Base-by-base conservation (phyloP, 495 filamentous ascomycete genomes). In the Achaetomiella virescens region DNA sequence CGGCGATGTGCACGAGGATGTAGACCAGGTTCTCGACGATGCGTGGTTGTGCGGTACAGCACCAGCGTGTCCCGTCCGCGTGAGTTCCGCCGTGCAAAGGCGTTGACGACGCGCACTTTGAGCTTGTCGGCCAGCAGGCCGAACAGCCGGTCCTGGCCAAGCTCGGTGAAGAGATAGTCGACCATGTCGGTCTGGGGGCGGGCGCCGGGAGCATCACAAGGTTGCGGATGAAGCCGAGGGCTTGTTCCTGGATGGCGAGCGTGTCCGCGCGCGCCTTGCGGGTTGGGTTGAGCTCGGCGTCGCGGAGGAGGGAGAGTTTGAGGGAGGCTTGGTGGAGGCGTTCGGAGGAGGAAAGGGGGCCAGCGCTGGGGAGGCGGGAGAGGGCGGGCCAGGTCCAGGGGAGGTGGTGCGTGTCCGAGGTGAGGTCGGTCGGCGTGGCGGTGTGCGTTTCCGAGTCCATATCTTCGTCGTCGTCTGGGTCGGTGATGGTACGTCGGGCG, bases 231-330 rank as follows among this genome's bases (percentile, higher is more conserved):
- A 93, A 83, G 49, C 91, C 87, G 29, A 97, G 80, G 0, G 84
- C 90, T 67, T 97, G 90, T 58, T 96, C 89, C 66, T 97, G 92
- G 15, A 96, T 86, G 3, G 83, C 83, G 37, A 93, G 77, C 50
- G 91, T 90, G 63, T 95, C 89, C 52, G 83, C 83, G 29, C 84
- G 80, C 18, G 83, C 84, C 55, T 84, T 78, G n/a, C 78, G 71
- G 20, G 67, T 66, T 9, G 76, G 75, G 56, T 81, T 80, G 48
- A 76, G 69, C 58, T 88, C 84, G 20, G 70, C 66, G 24, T 84
- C 78, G 45, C 76, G 74, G 11, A 86, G 69, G 8, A 66, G 68
- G n/a, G 71, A 66, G 36, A 86, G 71, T 27, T 75, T 75, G 17
- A 60, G 55, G 38, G 80, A 73, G 10, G 79, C 83, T 42, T 73